A percentile compares a stretch with the other conserved stretches of the same genome.
phyloP scores from a whole-genome alignment of 1,284 basidiomycete genomes.

The Psilocybe mexicana region DNA sequence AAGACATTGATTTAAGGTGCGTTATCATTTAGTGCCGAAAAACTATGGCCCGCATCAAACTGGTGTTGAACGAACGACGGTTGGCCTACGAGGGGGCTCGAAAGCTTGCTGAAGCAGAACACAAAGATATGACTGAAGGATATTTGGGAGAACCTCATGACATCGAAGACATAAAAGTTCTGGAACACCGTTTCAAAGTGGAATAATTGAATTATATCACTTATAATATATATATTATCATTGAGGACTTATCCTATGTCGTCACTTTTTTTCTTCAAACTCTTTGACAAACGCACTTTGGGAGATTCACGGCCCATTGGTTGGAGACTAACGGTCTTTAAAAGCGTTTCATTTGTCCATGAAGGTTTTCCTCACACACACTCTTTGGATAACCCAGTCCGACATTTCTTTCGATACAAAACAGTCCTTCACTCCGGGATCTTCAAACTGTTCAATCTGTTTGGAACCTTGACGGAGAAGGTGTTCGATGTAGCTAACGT shows the following conservation, averaged over 20 bases:
- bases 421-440: constrained; percentile 65
- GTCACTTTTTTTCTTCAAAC: no score
- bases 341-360: not conserved
- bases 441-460: constrained; percentile 71
- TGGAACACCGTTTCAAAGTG: not conserved
- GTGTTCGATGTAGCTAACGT: constrained; percentile 71
- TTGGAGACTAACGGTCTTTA: not conserved
- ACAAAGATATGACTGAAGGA: constrained; percentile 18
- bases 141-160: constrained; percentile 11
- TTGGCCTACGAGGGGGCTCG: constrained; percentile 76
- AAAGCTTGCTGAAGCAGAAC: constrained; percentile 42
- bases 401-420: constrained; percentile 69
- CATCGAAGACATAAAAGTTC: constrained; percentile 25
- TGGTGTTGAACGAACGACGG: constrained; percentile 89
- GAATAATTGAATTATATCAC: not conserved
- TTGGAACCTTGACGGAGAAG: constrained; percentile 63
- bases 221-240: not conserved
- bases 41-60: constrained; percentile 97
- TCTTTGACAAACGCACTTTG: not conserved
- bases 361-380: constrained; percentile 1
- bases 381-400: constrained; percentile 48
- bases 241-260: no score
- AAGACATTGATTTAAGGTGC: no score
- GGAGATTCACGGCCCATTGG: not conserved
- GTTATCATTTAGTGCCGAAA: constrained; percentile 72